These are phyloP conservation scores for Heliosperma pusillum DNA, from an alignment of 148 eudicot genomes.

Conservation along the genomic window DNA sequence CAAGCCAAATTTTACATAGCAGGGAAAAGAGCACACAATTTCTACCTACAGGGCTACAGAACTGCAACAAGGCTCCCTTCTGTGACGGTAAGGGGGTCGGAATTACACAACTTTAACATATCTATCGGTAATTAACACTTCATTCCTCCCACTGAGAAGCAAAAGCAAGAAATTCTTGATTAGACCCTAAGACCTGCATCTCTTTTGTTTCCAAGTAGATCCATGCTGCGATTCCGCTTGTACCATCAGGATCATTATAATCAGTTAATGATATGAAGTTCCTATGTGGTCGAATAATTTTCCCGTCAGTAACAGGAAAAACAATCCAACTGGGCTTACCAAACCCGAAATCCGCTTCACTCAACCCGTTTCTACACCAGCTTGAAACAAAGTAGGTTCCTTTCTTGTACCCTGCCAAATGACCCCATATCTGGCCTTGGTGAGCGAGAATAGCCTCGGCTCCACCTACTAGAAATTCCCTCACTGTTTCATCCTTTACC, in stretches of 20 bases:
- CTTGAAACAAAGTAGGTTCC: constrained; percentile 9
- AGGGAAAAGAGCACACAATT: too few relatives aligned
- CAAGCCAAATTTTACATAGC: too few relatives aligned
- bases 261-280: constrained; percentile 12
- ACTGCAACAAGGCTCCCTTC: too few relatives aligned
- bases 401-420: neutral
- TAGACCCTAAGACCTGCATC: neutral
- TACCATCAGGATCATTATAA: constrained; percentile 6
- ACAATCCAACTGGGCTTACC: constrained; percentile 3
- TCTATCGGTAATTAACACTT: too few relatives aligned
- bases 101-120: neutral
- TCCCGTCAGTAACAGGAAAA: constrained; percentile 17
- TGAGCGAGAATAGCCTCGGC: constrained; percentile 8
- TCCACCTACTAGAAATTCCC: neutral
- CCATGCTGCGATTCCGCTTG: constrained; percentile 14
- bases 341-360: constrained; percentile 16
- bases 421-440: neutral
- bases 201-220: constrained; percentile 15
- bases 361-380: constrained; percentile 12
- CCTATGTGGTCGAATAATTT: neutral
- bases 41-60: too few relatives aligned
- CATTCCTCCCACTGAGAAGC: constrained; percentile 7
- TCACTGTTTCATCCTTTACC: constrained; percentile 7
- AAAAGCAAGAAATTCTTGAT: constrained; percentile 10
- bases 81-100: neutral